Evolutionary conservation across 2,329 filamentous ascomycete genomes (phyloP).

Genomic region (Hypomyces rosellus): DNA sequence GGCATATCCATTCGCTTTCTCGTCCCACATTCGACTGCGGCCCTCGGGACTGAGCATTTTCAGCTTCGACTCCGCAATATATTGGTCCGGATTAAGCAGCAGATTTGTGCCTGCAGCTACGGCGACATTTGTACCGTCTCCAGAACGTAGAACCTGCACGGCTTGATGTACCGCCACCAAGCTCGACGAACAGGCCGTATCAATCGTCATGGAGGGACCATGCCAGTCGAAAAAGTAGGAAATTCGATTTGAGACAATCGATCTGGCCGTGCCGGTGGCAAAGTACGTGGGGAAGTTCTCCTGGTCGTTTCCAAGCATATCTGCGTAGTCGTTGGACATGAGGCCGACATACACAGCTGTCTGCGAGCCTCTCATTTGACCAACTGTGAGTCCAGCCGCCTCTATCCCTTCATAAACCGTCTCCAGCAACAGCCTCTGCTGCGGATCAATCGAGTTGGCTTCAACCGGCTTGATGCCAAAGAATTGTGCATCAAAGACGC

Average conservation of each 20-base stretch:
- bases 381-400: slow-evolving; percentile 22
- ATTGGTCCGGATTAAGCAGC: background rate
- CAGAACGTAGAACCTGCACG: slow-evolving; percentile 17
- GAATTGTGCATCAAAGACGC: slow-evolving; percentile 33
- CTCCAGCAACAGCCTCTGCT: slow-evolving; percentile 27
- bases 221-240: slow-evolving; percentile 42
- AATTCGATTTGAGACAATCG: slow-evolving; percentile 38
- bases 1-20: slow-evolving; percentile 2
- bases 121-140: slow-evolving; percentile 13
- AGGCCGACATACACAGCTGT: slow-evolving; percentile 33
- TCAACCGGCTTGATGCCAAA: slow-evolving; percentile 15
- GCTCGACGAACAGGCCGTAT: slow-evolving; percentile 46
- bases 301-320: slow-evolving; percentile 22
- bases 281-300: slow-evolving; percentile 29
- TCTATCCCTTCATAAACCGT: slow-evolving; percentile 35
- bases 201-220: slow-evolving; percentile 42
- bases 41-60: slow-evolving; percentile 32
- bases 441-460: slow-evolving; percentile 13
- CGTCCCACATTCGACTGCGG: slow-evolving; percentile 23
- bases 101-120: slow-evolving; percentile 17
- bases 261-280: slow-evolving; percentile 35
- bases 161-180: slow-evolving; percentile 40
- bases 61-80: slow-evolving; percentile 13
- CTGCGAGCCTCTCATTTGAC: slow-evolving; percentile 17
- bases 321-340: slow-evolving; percentile 30